These are phyloP conservation scores for Epichloe bromicola DNA, from an alignment of 2,329 filamentous ascomycete genomes.

Conservation along the genomic window DNA sequence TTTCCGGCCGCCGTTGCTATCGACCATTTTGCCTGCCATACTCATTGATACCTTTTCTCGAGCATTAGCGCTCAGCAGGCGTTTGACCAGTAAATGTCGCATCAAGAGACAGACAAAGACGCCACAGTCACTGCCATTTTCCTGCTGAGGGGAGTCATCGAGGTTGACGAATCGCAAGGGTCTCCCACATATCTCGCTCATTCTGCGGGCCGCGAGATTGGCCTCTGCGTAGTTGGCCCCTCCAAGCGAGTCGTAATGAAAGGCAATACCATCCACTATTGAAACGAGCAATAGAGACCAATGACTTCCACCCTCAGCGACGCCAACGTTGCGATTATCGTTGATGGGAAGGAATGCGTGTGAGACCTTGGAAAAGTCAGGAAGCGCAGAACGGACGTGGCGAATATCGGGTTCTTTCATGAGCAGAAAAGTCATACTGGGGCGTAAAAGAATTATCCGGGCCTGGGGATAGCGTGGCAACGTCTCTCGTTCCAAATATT, in stretches of 20 bases:
- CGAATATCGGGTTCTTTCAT: slow-evolving; percentile 55
- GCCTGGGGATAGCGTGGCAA: slow-evolving; percentile 68
- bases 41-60: slow-evolving; percentile 89
- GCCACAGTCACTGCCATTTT: slow-evolving; percentile 86
- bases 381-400: slow-evolving; percentile 53
- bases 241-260: slow-evolving; percentile 87
- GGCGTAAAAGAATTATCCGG: slow-evolving; percentile 79
- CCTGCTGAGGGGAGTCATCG: slow-evolving; percentile 72
- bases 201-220: slow-evolving; percentile 51
- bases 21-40: slow-evolving; percentile 71
- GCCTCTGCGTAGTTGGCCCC: slow-evolving; percentile 67
- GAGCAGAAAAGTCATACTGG: slow-evolving; percentile 84
- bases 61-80: slow-evolving; percentile 65
- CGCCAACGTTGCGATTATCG: slow-evolving; percentile 61
- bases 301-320: slow-evolving; percentile 83
- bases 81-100: slow-evolving; percentile 80
- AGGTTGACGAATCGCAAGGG: slow-evolving; percentile 67
- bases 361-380: slow-evolving; percentile 66
- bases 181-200: slow-evolving; percentile 54
- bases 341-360: slow-evolving; percentile 96
- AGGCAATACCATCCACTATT: slow-evolving; percentile 77
- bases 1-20: slow-evolving; percentile 68
- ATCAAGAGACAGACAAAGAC: slow-evolving; percentile 94
- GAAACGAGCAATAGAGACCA: slow-evolving; percentile 91
- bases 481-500: slow-evolving; percentile 85